Conservation (phyloP, 2,329 filamentous ascomycete genomes). For the Scytalidium lignicola region DNA sequence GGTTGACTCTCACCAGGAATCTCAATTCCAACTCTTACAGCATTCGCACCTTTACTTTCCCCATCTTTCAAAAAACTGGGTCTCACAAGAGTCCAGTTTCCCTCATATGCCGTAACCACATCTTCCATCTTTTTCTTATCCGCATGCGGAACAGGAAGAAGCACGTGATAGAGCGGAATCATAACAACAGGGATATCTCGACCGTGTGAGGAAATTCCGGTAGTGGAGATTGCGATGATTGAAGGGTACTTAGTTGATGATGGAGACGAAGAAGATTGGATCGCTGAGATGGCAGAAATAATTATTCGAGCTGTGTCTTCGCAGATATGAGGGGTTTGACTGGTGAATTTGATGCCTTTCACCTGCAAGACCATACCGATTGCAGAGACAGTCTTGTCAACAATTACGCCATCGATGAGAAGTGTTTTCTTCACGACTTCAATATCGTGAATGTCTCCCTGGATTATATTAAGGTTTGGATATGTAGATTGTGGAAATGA, state of each 20-base stretch:
- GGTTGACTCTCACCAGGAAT: constrained; percentile 6
- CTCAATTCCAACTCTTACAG: constrained; percentile 21
- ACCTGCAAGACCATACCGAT: constrained; percentile 33
- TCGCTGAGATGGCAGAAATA: constrained; percentile 28
- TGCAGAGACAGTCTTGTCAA: constrained; percentile 42
- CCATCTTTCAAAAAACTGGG: constrained; percentile 28
- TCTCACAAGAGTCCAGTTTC: constrained; percentile 17
- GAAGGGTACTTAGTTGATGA: constrained; percentile 25
- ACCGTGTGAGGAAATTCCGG: constrained; percentile 34
- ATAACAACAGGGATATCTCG: constrained; percentile 39
- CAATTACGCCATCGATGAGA: constrained; percentile 25
- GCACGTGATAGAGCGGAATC: constrained; percentile 37
- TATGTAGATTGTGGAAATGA: neutral
- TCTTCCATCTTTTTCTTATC: constrained; percentile 47
- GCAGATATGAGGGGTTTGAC: constrained; percentile 45
- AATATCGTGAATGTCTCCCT: constrained; percentile 44
- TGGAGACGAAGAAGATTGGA: neutral
- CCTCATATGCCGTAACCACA: constrained; percentile 19
- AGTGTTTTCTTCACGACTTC: constrained; percentile 34
- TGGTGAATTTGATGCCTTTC: constrained; percentile 29
- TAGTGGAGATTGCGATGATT: constrained; percentile 36
- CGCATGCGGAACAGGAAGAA: constrained; percentile 37
- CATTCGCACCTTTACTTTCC: constrained; percentile 12
- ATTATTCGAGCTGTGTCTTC: constrained; percentile 37
- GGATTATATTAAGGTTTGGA: constrained; percentile 36